Base-by-base conservation (phyloP, 2,329 filamentous ascomycete species). In the Cercospora sp. region DNA sequence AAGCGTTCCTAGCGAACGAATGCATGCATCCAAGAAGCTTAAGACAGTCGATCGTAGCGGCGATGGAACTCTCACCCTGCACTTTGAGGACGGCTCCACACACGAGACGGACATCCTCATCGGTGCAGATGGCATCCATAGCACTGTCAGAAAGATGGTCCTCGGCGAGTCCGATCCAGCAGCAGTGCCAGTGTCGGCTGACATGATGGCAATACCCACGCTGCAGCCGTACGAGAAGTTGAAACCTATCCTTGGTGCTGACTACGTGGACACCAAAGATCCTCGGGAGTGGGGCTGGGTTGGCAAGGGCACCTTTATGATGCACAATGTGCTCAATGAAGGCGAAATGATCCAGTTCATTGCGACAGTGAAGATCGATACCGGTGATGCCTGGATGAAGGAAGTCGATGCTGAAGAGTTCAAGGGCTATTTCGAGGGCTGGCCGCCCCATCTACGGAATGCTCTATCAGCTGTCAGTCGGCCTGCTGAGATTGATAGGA, bases 1-100 rank as follows among this genome's bases (percentile, higher is more conserved):
- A 16, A 51, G 51, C 23, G 58, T 66, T 33, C 66, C 68, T 2
- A 10, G 28, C 5, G 66, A 68, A 12, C 48, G 63, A 18, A 63
- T 70, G 68, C 66, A 70, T 64, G 66, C 66, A 9, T 65, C 57
- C n/a, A 70, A 70, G 61, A 70, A 70, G 63, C 30, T 70, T 31
- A 48, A 45, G 26, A 45, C 30, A 16, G 51, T 64, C 12, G 63
- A 68, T 16, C 33, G 45, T 48, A 26, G 28, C 3, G 36, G 8
- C 7, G 59, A 70, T 36, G 59, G 63, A 13, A 63, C 66, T 18
- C 39, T 70, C 8, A 13, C 39, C 1, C 20, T 68, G 6, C 60
- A 66, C 7, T 71, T 67, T 36, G 36, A 36, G 2, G 67, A 65
- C 20, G 67, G 62, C 18, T 53, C 42, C 6, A 63, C 28, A 13